Base-by-base conservation (phyloP, 441 rosid species). In the Pelargonium australe region DNA sequence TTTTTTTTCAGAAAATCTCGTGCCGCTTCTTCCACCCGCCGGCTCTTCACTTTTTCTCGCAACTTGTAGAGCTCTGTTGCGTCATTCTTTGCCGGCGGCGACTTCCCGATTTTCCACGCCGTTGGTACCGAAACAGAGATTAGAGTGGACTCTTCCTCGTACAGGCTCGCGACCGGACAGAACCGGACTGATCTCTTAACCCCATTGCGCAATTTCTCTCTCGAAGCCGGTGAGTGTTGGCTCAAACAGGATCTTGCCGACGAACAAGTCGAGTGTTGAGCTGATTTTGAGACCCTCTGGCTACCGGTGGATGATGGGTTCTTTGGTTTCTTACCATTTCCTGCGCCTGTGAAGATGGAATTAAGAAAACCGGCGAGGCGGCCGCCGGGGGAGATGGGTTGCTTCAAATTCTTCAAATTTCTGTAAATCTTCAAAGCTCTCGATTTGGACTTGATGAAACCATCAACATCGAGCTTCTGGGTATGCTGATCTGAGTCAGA, bases 231-330 rank as follows among this genome's bases (percentile, higher is more conserved):
- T 2, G 87, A 79, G 66, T 71, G 67, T 73, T 83, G 87, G 84
- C 88, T 91, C 63, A 91, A 70, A 73, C 95, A 89, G 3, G 97
- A 88, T 47, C 94, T 85, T 1, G 99, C 87, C 74, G 85, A 88
- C 1, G 99, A 94, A 40, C 89, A 91, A 1, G 82, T 80, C 0
- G 95, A 86, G 17, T 75, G 78, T 11, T 83, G 82, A 3, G 72
- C 86, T 0, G 89, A 81, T 40, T 70, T 80, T 1, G 74, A 53
- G 58, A 82, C 77, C 70, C 75, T 75, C 31, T 70, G 86, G 1
- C 19, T 25, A n/a, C 5, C 83, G 2, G 86, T 66, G 0, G 51
- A 17, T 17, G 64, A 16, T 17, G 66, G 12, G 43, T 72, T 78
- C 72, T 83, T 88, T 7, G 89, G 20, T 74, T 86, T 89, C 83